Evolutionary conservation across 2,329 filamentous ascomycete genomes (phyloP), one percentile per base, ranked within the genome.

Genomic region (Arachnomyces sp.): DNA sequence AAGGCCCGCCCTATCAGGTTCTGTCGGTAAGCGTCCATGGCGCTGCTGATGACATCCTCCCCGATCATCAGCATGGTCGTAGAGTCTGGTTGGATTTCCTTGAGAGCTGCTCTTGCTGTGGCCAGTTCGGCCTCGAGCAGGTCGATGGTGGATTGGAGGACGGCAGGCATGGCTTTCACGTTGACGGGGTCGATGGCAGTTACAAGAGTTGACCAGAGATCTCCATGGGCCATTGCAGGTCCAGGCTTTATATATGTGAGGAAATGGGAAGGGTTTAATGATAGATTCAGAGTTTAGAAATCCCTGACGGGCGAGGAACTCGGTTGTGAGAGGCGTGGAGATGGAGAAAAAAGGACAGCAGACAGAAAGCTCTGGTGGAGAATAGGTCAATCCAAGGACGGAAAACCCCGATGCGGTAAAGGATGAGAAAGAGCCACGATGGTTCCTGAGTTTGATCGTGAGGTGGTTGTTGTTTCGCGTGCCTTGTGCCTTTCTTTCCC

Each of bases 111-210:
- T 31, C 60, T 59, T 28, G 63, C 64, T 43, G 63, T 65, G 42
- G 56, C 55, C 31, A 67, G 53, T 49, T 67, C 64, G 3, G 57
- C 56, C 44, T 66, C 63, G 14, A 67, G 46, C 2, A 67, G 56
- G 32, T 61, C 52, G 32, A 66, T 65, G 11, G 64, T 65, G 2
- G 63, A 63, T 47, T 65, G 60, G 25, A 66, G 51, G 31, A 61
- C 55, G 13, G 55, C 56, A 17, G 63, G 59, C 64, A 67, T 66
- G 42, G 54, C 49, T 50, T 56, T 58, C 44, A 48, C 49, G 43
- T 55, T 53, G 37, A 50, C 45, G n/a, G 61, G 58, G 43, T 63
- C 55, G 52, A 63, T 61, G 37, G 58, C 52, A 44, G 55, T 57
- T 44, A 59, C 51, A 45, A 61, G 45, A 41, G 59, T 54, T 40